Conservation (phyloP, 2,329 filamentous ascomycete species). For the Phialocephala sp. region DNA sequence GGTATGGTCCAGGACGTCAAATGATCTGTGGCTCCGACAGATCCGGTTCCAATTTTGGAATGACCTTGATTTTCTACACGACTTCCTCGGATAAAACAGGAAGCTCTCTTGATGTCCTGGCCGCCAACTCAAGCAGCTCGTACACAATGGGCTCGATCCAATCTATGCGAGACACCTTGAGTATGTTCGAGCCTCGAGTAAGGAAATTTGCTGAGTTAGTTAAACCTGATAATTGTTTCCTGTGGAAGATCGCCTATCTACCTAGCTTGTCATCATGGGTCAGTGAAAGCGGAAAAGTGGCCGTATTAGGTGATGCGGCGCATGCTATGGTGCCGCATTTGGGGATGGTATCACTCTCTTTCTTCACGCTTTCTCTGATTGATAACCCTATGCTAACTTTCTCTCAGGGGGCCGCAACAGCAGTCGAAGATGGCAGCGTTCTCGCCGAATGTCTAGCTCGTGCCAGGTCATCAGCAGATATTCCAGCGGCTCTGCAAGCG, state of each 20-base stretch:
- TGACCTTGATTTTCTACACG: constrained; percentile 17
- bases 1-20: constrained; percentile 14
- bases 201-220: constrained; percentile 4
- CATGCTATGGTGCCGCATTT: constrained; percentile 23
- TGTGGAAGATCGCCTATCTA: constrained; percentile 17
- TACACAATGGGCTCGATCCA: not conserved
- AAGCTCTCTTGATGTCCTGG: constrained; percentile 4
- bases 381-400: no score
- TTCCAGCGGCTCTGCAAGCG: not conserved
- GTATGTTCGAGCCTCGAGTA: constrained; percentile 12
- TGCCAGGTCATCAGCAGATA: not conserved
- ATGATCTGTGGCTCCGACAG: constrained; percentile 18
- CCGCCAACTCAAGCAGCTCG: constrained; percentile 13
- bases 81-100: constrained; percentile 3
- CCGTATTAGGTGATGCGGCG: constrained; percentile 12
- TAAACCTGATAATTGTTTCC: constrained; percentile 15
- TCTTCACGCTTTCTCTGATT: not conserved
- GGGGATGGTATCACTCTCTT: constrained; percentile 3
- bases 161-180: not conserved
- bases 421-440: constrained; percentile 16
- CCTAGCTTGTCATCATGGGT: constrained; percentile 10
- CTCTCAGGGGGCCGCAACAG: constrained; percentile 17
- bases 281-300: constrained; percentile 13
- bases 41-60: not conserved
- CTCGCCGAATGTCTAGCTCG: constrained; percentile 18